phyloP scores from a whole-genome alignment of 495 filamentous ascomycete genomes.

The Rostrohypoxylon terebratum region DNA sequence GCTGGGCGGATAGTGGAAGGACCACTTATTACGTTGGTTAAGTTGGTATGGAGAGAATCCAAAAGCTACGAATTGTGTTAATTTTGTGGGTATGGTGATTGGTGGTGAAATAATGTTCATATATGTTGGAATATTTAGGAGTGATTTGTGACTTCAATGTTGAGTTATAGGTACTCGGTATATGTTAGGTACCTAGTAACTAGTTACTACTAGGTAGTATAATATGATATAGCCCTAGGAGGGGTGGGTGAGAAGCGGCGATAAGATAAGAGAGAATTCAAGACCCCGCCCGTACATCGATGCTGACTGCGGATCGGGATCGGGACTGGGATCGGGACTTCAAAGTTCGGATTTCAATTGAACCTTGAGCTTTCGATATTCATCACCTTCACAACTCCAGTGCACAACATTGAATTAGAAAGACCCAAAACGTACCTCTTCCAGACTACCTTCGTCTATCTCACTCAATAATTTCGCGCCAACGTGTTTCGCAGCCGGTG shows the following conservation, averaged over 20 bases:
- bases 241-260: conserved; percentile 13
- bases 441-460: conserved; percentile 71
- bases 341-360: too few relatives aligned
- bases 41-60: conserved; percentile 59
- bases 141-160: too few relatives aligned
- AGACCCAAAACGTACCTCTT: conserved; percentile 66
- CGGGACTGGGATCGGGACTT: too few relatives aligned
- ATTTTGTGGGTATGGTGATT: neutral
- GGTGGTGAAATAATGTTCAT: neutral
- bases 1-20: conserved; percentile 31
- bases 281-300: too few relatives aligned
- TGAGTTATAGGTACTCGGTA: too few relatives aligned
- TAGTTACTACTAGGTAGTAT: too few relatives aligned
- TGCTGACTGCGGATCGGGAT: too few relatives aligned
- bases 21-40: conserved; percentile 48
- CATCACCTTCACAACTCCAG: conserved; percentile 10
- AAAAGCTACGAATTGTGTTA: conserved; percentile 51
- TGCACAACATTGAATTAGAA: too few relatives aligned
- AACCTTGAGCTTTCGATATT: conserved; percentile 10
- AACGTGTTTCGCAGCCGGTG: conserved; percentile 47
- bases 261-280: conserved; percentile 54
- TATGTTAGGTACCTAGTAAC: too few relatives aligned
- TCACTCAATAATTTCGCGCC: conserved; percentile 75
- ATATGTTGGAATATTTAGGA: neutral
- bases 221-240: too few relatives aligned